Base-by-base conservation (phyloP, 2,329 filamentous ascomycete genomes). In the Hirsutella rhossiliensis region DNA sequence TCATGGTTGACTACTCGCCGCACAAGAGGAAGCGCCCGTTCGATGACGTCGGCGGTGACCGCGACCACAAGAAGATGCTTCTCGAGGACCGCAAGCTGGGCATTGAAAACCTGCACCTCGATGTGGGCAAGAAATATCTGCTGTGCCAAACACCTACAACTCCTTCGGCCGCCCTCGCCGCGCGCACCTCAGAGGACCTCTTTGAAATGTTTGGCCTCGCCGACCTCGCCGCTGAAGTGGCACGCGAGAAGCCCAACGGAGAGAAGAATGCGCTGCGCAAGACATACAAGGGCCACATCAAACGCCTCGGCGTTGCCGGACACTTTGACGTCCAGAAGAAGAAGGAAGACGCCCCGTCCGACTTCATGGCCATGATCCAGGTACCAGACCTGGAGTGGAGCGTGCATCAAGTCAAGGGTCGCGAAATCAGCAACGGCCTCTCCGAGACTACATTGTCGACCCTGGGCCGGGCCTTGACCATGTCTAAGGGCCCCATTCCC, bases 271-370 rank as follows among this genome's bases (percentile, higher is more conserved):
- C 74, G 50, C 66, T 82, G 41, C 72, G 78, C 23, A 82, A 82
- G 58, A 81, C 78, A 15, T 82, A 82, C 65, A 82, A 82, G 60
- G 77, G 77, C 43, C 76, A 82, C 51, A 78, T 82, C 58, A 82
- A 82, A 65, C 72, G 71, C 39, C 63, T 82, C 29, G 76, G 75
- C 31, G 67, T 82, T 23, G 72, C 71, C 43, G 78, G 78, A 11
- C 73, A 77, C 47, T 82, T 80, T 52, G 78, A 82, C 52, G 62
- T 63, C 15, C 58, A 61, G 43, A 78, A 77, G 62, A 73, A 75
- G 52, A 73, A 78, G 37, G 62, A 67, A 18, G 64, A 69, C 32
- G 66, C 67, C 8, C 65, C 67, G 0, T 69, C 72, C 27, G 69
- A 75, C n/a, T 69, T 82, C 43, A 60, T 73, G 50, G 62, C 64